Evolutionary conservation across 2,329 filamentous ascomycete genomes (phyloP), one percentile per base, ranked within the genome.

Genomic region (Periconia sp.): DNA sequence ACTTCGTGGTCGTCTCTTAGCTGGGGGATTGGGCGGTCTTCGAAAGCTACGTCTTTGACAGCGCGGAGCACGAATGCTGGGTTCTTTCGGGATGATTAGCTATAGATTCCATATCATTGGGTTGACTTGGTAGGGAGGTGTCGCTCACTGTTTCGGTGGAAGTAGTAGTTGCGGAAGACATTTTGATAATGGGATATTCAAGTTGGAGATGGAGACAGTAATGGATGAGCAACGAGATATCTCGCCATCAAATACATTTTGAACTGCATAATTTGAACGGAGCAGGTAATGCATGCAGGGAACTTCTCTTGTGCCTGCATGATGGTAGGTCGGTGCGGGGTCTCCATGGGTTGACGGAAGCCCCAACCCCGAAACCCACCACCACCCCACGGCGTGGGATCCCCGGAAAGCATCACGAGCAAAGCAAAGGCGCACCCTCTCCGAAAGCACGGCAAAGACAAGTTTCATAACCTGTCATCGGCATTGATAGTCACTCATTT

Each of bases 1-100:
- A 92, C 89, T 70, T 91, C 86, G 48, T 78, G 52, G 10, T 52
- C 45, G 5, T 61, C 53, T 46, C 57, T 54, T 0, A 65, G 52
- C 11, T 60, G 47, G 1, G 78, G 78, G 6, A 76, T 66, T 0
- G 74, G 64, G 0, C 77, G 73, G 53, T 79, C 66, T 60, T 81
- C 77, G 45, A 82, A 76, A 9, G 68, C 66, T 47, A 79, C 74
- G 30, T 77, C 69, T 56, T 79, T 73, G 47, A 81, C 61, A 6
- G 75, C 73, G 41, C 73, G 73, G 13, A 82, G 74, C 41, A 81
- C 79, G 55, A 81, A 80, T 8, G 79, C 75, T 1, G 69, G 76
- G 60, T 79, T 82, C 71, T 59, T 41, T 14, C 31, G 47, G 17
- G 3, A 23, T n/a, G 6, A 11, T 47, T 27, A 33, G 45, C 31